These are phyloP conservation scores for Venturiaceae sp. DNA, from an alignment of 2,329 filamentous ascomycete species.

Conservation along the genomic window DNA sequence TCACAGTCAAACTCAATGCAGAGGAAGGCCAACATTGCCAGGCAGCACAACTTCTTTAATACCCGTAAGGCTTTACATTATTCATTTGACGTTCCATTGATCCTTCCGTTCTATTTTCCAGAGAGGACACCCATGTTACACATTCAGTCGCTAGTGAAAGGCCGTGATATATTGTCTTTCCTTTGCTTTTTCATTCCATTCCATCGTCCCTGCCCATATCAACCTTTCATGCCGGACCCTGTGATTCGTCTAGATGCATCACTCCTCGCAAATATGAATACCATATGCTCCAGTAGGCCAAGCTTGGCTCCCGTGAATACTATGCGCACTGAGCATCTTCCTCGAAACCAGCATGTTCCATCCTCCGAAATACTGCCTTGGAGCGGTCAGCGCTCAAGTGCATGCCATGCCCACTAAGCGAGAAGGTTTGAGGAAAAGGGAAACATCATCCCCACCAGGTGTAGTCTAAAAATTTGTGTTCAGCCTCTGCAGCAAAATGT, in stretches of 20 bases:
- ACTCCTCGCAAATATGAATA: not conserved
- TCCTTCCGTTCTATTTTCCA: too few species aligned
- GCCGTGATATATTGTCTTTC: not conserved
- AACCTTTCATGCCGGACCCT: not conserved
- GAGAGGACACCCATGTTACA: too few species aligned
- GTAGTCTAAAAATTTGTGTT: not conserved
- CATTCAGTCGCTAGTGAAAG: too few species aligned
- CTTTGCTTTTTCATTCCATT: not conserved
- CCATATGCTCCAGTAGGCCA: too few species aligned
- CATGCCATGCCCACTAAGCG: not conserved
- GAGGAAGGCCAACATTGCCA: too few species aligned
- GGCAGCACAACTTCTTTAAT: too few species aligned
- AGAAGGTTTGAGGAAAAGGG: conserved; percentile 1
- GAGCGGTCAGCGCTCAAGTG: not conserved
- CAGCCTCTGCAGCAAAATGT: not conserved
- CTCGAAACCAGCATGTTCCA: too few species aligned
- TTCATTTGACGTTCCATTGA: not conserved
- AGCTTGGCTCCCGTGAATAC: too few species aligned
- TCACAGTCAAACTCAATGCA: too few species aligned
- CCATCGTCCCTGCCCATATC: not conserved
- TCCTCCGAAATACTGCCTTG: not conserved
- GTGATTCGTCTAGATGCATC: not conserved
- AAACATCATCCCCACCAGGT: not conserved
- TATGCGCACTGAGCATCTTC: too few species aligned
- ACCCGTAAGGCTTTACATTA: not conserved